These are phyloP conservation scores for Priceomyces medius DNA, from an alignment of 805 yeast genomes.

Conservation along the genomic window DNA sequence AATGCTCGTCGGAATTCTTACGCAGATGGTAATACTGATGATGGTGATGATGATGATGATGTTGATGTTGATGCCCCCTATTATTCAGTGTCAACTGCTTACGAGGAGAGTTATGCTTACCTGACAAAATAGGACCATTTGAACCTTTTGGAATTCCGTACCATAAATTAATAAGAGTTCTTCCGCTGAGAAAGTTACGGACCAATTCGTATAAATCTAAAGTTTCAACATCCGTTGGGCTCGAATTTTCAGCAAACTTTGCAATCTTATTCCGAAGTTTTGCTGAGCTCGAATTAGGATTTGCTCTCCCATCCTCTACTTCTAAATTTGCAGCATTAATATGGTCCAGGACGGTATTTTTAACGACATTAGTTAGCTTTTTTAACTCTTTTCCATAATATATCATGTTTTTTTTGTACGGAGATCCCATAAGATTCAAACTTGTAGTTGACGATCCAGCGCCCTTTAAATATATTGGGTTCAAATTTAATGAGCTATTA, in stretches of 20 bases:
- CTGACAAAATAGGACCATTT: not conserved
- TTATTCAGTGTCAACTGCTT: conserved; percentile 2
- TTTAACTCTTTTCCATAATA: conserved; percentile 42
- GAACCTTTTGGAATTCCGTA: conserved; percentile 15
- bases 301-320: conserved; percentile 14
- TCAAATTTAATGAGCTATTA: not conserved
- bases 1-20: not conserved
- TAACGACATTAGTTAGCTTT: conserved; percentile 64
- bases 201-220: conserved; percentile 37
- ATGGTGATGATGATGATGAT: conserved; percentile 9
- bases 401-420: conserved; percentile 25
- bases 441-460: not conserved
- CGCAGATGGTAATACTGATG: not conserved
- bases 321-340: conserved; percentile 24
- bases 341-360: conserved; percentile 68
- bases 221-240: conserved; percentile 42
- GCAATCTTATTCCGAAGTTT: conserved; percentile 34
- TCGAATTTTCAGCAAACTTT: conserved; percentile 32
- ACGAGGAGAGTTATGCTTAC: conserved; percentile 4
- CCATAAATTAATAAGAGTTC: conserved; percentile 33
- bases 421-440: conserved; percentile 10
- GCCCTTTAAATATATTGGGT: not conserved
- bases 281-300: conserved; percentile 20
- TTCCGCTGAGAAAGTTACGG: conserved; percentile 31
- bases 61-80: conserved; percentile 2